Conservation (phyloP, 352 stramenopile genomes). For the Globisporangium yorkense region DNA sequence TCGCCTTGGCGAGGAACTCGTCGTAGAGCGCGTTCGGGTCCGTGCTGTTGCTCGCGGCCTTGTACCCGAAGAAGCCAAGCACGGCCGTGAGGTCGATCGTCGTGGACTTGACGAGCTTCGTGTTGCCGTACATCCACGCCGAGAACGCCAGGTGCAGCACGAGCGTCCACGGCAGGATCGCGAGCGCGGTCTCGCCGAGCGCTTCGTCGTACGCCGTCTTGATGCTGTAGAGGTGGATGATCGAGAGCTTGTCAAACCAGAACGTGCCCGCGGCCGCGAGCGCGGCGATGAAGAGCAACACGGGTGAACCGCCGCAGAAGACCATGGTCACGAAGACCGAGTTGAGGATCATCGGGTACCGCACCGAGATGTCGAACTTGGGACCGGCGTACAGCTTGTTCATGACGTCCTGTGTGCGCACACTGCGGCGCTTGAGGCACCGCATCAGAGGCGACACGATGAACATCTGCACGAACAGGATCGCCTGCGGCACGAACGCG, state of each 20-base stretch:
- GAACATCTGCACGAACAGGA: slow-evolving; percentile 57
- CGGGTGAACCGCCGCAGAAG: slow-evolving; percentile 72
- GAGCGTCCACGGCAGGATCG: slow-evolving; percentile 63
- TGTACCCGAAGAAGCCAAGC: slow-evolving; percentile 28
- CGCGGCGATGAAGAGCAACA: slow-evolving; percentile 73
- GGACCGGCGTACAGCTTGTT: slow-evolving; percentile 71
- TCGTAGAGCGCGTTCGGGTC: slow-evolving; percentile 33
- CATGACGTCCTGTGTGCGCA: slow-evolving; percentile 74
- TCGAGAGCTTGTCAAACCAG: slow-evolving; percentile 79
- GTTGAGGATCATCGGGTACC: slow-evolving; percentile 83
- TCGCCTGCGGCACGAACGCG: slow-evolving; percentile 52
- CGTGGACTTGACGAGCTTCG: slow-evolving; percentile 47
- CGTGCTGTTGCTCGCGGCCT: slow-evolving; percentile 17
- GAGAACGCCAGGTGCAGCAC: slow-evolving; percentile 69
- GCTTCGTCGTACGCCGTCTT: slow-evolving; percentile 79
- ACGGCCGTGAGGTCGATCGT: slow-evolving; percentile 40
- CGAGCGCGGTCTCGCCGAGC: slow-evolving; percentile 51
- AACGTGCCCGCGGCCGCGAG: slow-evolving; percentile 55
- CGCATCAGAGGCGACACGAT: slow-evolving; percentile 47
- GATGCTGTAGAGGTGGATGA: slow-evolving; percentile 71
- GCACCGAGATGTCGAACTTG: slow-evolving; percentile 66
- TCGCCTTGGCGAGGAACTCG: slow-evolving; percentile 29
- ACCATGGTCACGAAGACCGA: slow-evolving; percentile 81
- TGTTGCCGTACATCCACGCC: slow-evolving; percentile 82
- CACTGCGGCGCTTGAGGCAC: slow-evolving; percentile 24